A percentile compares a stretch with the other conserved stretches of the same genome.
These are phyloP conservation scores for Populus alba DNA, from an alignment of 345 rosid genomes.

Conservation along the genomic window DNA sequence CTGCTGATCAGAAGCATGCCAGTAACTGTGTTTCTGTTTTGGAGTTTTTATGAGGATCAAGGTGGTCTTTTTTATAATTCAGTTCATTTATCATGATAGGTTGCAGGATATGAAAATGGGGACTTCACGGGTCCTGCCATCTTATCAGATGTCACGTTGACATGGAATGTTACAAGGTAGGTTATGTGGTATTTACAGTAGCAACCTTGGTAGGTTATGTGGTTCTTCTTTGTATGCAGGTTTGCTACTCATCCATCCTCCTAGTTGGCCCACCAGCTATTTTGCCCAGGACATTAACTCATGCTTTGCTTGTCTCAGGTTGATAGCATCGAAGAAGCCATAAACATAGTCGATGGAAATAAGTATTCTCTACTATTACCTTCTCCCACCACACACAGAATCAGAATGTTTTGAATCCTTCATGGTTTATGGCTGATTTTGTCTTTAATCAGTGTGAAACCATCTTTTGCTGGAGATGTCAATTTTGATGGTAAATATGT, in stretches of 20 bases:
- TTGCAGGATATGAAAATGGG: slow-evolving; percentile 56
- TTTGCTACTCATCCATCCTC: slow-evolving; percentile 14
- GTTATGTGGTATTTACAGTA: background rate
- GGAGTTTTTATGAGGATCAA: background rate
- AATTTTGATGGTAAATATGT: slow-evolving; percentile 44
- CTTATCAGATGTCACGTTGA: slow-evolving; percentile 46
- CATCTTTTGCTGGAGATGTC: slow-evolving; percentile 48
- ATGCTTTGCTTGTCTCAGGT: slow-evolving; percentile 26
- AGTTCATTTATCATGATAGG: slow-evolving; percentile 28
- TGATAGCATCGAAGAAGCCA: slow-evolving; percentile 53
- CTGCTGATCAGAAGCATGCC: background rate
- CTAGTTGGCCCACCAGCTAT: background rate
- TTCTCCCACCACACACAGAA: background rate
- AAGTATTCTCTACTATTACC: slow-evolving; percentile 33
- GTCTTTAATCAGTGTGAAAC: slow-evolving; percentile 32
- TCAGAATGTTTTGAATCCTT: background rate
- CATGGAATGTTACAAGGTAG: slow-evolving; percentile 71
- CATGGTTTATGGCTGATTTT: background rate
- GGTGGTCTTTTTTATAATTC: background rate
- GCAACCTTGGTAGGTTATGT: too few species aligned
- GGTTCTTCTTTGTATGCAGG: slow-evolving; percentile 62
- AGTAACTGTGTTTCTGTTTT: background rate
- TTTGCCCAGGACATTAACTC: slow-evolving; percentile 1
- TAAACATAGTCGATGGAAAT: slow-evolving; percentile 48
- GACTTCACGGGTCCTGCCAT: slow-evolving; percentile 65